Evolutionary conservation across 2,329 filamentous ascomycete genomes (phyloP).

Genomic region (Phaeosphaeriaceae sp.): DNA sequence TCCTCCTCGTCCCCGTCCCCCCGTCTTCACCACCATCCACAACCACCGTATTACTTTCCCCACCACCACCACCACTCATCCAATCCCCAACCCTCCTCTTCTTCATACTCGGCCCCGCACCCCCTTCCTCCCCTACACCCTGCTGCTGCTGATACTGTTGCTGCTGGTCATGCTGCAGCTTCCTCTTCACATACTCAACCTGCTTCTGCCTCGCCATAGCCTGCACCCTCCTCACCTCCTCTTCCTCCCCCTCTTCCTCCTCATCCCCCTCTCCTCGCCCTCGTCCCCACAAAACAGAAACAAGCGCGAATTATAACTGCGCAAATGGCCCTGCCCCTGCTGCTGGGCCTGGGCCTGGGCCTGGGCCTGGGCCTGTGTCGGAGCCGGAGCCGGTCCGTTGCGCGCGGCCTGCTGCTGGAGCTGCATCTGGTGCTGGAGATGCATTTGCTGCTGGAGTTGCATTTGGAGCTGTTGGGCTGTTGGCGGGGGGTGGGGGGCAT

Average conservation of each 20-base stretch:
- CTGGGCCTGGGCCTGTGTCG: no score
- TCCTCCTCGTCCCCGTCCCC: neutral
- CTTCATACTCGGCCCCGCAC: neutral
- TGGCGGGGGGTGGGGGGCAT: conserved; percentile 11
- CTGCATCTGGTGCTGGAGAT: neutral
- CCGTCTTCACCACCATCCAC: neutral
- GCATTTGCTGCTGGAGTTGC: neutral
- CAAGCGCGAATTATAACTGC: no score
- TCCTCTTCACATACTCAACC: neutral
- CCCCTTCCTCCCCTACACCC: neutral
- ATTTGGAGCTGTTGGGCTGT: neutral
- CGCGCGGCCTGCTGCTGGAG: neutral
- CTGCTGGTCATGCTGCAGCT: neutral
- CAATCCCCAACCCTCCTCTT: conserved; percentile 3
- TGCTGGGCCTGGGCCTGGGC: no score
- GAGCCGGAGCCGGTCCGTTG: no score
- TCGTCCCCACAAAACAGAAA: no score
- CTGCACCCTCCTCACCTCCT: neutral
- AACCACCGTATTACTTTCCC: no score
- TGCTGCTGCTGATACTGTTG: neutral
- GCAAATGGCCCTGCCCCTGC: no score
- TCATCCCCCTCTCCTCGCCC: neutral
- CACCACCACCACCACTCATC: no score
- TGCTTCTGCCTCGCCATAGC: neutral
- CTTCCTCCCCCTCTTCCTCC: neutral